Evolutionary conservation across 2,329 filamentous ascomycete genomes (phyloP).

Genomic region (Arthrobotrys iridis): DNA sequence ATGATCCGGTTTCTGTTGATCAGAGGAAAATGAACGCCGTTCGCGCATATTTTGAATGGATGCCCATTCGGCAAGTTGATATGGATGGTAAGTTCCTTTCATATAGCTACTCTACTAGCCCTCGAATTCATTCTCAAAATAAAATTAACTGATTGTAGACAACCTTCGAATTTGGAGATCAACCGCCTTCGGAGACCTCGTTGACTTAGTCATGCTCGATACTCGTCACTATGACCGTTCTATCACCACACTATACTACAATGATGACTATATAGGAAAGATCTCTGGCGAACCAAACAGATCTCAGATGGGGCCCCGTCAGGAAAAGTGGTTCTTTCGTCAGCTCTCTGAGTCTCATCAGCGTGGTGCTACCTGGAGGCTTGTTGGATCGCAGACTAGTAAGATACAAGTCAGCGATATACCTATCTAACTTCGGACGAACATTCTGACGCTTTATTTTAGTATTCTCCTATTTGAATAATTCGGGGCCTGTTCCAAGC

Average conservation of each 20-base stretch:
- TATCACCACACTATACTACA: constrained; percentile 71
- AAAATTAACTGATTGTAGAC: constrained; percentile 69
- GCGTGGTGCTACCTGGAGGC: constrained; percentile 75
- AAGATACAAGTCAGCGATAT: background rate
- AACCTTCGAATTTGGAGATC: constrained; percentile 74
- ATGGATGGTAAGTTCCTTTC: constrained; percentile 34
- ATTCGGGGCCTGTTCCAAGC: constrained; percentile 57
- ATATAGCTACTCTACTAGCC: too few species aligned
- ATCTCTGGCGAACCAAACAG: constrained; percentile 75
- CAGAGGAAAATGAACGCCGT: constrained; percentile 79
- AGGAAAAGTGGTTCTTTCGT: constrained; percentile 79
- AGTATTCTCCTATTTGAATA: constrained; percentile 70
- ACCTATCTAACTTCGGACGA: background rate
- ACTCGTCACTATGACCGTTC: constrained; percentile 75
- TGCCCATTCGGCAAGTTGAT: constrained; percentile 65
- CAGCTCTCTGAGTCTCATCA: constrained; percentile 68
- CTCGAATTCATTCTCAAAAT: background rate
- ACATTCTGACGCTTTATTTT: too few species aligned
- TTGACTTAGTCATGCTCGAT: constrained; percentile 75
- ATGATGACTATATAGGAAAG: constrained; percentile 70
- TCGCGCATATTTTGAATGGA: constrained; percentile 75
- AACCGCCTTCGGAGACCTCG: constrained; percentile 72
- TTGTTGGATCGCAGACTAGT: constrained; percentile 75
- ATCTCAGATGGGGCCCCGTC: constrained; percentile 75
- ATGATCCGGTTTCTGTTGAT: constrained; percentile 71